Evolutionary conservation across 805 yeast genomes (phyloP), one percentile per base, ranked within the genome.

Genomic region (Yarrowia bubula): DNA sequence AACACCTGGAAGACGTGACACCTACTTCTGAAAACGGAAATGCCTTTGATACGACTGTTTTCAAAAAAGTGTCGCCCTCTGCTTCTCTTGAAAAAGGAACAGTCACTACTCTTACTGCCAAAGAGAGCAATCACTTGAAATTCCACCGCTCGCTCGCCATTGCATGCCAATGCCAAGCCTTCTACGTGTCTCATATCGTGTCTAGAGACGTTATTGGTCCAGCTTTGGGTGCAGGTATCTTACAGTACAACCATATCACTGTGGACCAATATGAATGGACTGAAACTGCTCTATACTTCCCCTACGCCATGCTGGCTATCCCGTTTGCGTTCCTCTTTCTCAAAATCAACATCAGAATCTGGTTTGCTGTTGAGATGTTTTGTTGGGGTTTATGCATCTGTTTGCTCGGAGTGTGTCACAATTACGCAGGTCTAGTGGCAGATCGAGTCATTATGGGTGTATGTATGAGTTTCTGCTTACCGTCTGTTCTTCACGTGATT

Each of bases 121-220:
- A 47, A 15, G 38, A 32, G 5, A 10, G 28, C 2, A 37, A 47
- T 9, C 51, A 47, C 3, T 10, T 47, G n/a, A 47, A 47, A 32
- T 47, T 47, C 38, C 37, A 47, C 38, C 51, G 51, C 5, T 47
- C 51, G 6, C 28, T 47, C 9, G 51, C 51, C 9, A 47, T 47
- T 10, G 51, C 51, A 3, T 47, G 37, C 11, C 37, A 47, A 32
- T 47, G 51, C 17, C 51, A 47, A 6, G 51, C 38, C 5, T 47
- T 47, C 8, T 47, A 47, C 38, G 51, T 47, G 3, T 47, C 51
- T 4, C 51, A 47, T 5, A 47, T 47, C 6, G 51, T 47, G 7
- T 47, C 51, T 13, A 47, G 51, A 47, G 51, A 47, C 38, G 51
- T 47, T 8, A 47, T 47, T 47, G 51, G 51, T n/a, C 51, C 51